Evolutionary conservation across 2,329 filamentous ascomycete species (phyloP).

Genomic region (Furcasterigmium sp.): DNA sequence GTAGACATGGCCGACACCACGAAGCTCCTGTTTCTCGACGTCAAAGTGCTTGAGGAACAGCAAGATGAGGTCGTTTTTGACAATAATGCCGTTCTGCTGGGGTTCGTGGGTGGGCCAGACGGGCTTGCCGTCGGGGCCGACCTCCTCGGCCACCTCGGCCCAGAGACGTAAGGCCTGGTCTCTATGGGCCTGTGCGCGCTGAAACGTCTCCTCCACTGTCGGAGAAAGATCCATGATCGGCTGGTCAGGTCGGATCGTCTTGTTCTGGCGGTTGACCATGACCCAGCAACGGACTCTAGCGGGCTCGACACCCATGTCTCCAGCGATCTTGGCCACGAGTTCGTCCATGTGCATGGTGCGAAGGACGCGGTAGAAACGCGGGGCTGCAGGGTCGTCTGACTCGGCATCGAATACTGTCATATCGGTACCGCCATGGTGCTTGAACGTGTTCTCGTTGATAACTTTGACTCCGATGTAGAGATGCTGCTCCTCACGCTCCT

Average conservation of each 20-base stretch:
- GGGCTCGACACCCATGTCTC: slow-evolving; percentile 63
- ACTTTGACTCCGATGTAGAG: slow-evolving; percentile 83
- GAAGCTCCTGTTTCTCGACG: slow-evolving; percentile 65
- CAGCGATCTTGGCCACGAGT: slow-evolving; percentile 64
- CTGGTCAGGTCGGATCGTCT: slow-evolving; percentile 86
- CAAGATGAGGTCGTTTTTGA: slow-evolving; percentile 64
- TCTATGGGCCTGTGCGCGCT: slow-evolving; percentile 50
- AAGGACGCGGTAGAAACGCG: slow-evolving; percentile 67
- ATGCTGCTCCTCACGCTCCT: slow-evolving; percentile 91
- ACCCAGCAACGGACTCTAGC: slow-evolving; percentile 80
- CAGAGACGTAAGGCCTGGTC: slow-evolving; percentile 76
- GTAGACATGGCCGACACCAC: slow-evolving; percentile 78
- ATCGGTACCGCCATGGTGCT: slow-evolving; percentile 77
- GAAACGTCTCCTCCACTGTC: slow-evolving; percentile 66
- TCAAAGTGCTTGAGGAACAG: slow-evolving; percentile 94
- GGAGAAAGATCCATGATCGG: slow-evolving; percentile 74
- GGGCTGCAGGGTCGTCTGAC: slow-evolving; percentile 60
- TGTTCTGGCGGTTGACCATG: slow-evolving; percentile 98
- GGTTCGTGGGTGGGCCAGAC: slow-evolving; percentile 64
- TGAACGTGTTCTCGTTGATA: slow-evolving; percentile 77
- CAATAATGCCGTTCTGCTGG: slow-evolving; percentile 49
- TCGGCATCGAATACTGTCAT: slow-evolving; percentile 62
- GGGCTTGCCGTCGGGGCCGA: slow-evolving; percentile 61
- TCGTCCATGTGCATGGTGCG: slow-evolving; percentile 72
- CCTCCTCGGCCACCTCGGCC: slow-evolving; percentile 71